Percentiles rank a stretch among this genome's conserved stretches.
These are phyloP conservation scores for Hsuehochloa calcarea DNA, from an alignment of 176 grass and related monocot species.

Conservation along the genomic window DNA sequence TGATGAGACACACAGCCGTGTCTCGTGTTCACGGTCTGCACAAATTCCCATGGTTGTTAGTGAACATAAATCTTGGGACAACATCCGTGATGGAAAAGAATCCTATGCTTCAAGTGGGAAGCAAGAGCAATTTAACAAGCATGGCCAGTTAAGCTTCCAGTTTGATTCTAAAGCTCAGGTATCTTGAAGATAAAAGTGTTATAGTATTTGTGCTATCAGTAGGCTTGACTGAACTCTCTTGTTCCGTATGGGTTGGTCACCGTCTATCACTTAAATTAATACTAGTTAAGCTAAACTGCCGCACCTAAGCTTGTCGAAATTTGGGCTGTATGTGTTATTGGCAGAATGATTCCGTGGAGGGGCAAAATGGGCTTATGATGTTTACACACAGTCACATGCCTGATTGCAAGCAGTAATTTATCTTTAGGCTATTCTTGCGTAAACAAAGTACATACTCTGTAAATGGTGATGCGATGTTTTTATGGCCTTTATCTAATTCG, in stretches of 20 bases:
- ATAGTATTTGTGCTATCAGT: slow-evolving; percentile 16
- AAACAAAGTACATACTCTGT: neutral
- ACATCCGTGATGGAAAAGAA: slow-evolving; percentile 40
- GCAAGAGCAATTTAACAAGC: slow-evolving; percentile 48
- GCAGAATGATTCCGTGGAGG: neutral
- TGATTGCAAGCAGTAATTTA: neutral
- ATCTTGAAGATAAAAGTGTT: slow-evolving; percentile 4
- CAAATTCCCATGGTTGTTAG: slow-evolving; percentile 26
- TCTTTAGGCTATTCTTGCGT: neutral
- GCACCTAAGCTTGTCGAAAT: neutral
- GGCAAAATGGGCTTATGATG: neutral
- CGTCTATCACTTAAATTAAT: too few species aligned
- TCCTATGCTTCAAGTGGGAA: slow-evolving; percentile 29
- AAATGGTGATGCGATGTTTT: neutral
- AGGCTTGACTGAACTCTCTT: slow-evolving; percentile 7
- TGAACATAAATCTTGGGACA: slow-evolving; percentile 67
- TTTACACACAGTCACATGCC: neutral
- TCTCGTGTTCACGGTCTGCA: slow-evolving; percentile 55
- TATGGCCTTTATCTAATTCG: neutral
- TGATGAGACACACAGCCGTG: slow-evolving; percentile 52
- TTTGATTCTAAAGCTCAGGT: slow-evolving; percentile 42
- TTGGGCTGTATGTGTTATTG: neutral
- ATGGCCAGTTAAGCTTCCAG: slow-evolving; percentile 39
- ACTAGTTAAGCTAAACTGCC: too few species aligned
- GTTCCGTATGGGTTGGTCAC: neutral